Conservation (phyloP, 2,329 filamentous ascomycete genomes). For the Monosporascus sp. region DNA sequence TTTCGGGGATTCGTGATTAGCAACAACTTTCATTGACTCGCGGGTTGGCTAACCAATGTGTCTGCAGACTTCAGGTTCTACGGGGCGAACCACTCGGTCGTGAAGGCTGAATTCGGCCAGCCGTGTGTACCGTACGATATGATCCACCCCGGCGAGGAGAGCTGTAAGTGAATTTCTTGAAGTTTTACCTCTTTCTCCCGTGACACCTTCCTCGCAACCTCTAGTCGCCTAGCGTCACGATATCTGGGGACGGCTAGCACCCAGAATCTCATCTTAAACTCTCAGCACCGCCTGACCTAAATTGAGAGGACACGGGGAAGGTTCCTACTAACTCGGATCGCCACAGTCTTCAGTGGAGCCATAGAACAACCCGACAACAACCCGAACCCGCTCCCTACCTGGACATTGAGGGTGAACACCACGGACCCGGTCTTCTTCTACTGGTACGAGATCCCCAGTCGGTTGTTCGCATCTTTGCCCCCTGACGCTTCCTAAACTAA, state of each 20-base stretch:
- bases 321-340: neutral
- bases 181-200: neutral
- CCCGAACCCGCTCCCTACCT: conserved; percentile 27
- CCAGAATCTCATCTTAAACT: too few relatives aligned
- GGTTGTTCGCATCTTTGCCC: neutral
- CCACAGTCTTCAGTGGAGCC: conserved; percentile 41
- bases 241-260: too few relatives aligned
- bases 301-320: too few relatives aligned
- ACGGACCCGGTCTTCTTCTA: conserved; percentile 59
- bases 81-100: conserved; percentile 52
- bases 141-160: conserved; percentile 38
- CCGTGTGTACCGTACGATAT: conserved; percentile 60
- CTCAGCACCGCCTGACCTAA: too few relatives aligned
- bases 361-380: conserved; percentile 1
- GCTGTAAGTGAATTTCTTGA: conserved; percentile 23
- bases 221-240: neutral
- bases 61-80: conserved; percentile 38
- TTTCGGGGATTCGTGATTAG: neutral
- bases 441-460: conserved; percentile 32
- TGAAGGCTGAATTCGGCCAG: conserved; percentile 50
- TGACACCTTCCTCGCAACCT: neutral
- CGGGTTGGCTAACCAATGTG: neutral
- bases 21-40: neutral
- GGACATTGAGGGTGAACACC: conserved; percentile 21
- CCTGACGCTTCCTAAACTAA: neutral